Evolutionary conservation across 257 asterid species (phyloP).

Genomic region (Cordia subcordata): DNA sequence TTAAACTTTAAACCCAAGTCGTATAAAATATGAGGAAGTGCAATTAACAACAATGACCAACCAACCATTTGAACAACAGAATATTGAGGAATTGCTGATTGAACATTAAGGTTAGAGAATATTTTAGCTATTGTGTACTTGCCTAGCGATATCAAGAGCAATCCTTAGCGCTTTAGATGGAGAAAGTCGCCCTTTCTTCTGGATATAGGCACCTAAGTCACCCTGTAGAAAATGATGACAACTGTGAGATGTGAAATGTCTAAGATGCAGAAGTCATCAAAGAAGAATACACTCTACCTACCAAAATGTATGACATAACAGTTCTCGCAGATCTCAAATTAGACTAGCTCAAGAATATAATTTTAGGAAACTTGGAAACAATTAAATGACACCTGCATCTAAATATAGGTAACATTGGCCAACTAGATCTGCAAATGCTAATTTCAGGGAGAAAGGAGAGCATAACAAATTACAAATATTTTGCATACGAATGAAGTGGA

Average conservation of each 20-base stretch:
- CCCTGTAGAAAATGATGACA: constrained; percentile 48
- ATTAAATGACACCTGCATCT: too few species aligned
- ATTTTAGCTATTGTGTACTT: constrained; percentile 13
- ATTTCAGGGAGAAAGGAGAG: too few species aligned
- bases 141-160: constrained; percentile 95
- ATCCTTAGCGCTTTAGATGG: constrained; percentile 82
- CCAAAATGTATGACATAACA: too few species aligned
- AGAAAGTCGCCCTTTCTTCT: constrained; percentile 81
- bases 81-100: not conserved
- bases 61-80: not conserved
- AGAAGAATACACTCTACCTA: too few species aligned
- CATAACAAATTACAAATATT: too few species aligned
- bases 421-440: too few species aligned
- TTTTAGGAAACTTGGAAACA: not conserved
- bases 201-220: constrained; percentile 72
- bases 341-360: not conserved
- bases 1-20: not conserved
- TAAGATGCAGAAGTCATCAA: too few species aligned
- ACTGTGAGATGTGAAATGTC: not conserved
- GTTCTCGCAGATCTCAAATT: too few species aligned
- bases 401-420: too few species aligned
- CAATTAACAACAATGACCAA: not conserved
- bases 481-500: too few species aligned
- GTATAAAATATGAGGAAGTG: not conserved
- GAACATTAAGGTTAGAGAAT: not conserved